A percentile compares a stretch with the other conserved stretches of the same genome.
Conservation (phyloP, 1,284 basidiomycete species). For the Mycosarcoma mackinlayi region DNA sequence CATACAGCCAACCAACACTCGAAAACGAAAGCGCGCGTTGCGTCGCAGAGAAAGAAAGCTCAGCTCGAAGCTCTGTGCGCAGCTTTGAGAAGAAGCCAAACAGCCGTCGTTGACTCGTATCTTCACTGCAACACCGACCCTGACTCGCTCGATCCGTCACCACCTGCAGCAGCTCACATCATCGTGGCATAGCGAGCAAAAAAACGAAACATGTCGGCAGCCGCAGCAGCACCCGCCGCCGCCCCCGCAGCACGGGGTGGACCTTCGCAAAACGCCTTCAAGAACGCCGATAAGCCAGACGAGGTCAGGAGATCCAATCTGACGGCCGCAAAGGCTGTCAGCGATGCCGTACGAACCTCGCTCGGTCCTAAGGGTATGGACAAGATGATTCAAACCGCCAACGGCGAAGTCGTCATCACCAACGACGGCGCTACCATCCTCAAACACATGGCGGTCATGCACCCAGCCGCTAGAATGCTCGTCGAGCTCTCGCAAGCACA, state of each 20-base stretch:
- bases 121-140: too few relatives aligned
- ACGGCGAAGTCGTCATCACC: conserved; percentile 96
- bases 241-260: conserved; percentile 31
- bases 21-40: conserved; percentile 8
- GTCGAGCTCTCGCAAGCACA: conserved; percentile 98
- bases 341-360: conserved; percentile 95
- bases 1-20: conserved; percentile 13
- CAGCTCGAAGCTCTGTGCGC: neutral
- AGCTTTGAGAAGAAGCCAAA: neutral
- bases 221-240: conserved; percentile 35
- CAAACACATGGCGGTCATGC: conserved; percentile 95
- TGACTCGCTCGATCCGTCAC: too few relatives aligned
- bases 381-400: conserved; percentile 99
- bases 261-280: conserved; percentile 62
- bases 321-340: conserved; percentile 78
- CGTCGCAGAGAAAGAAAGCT: neutral
- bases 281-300: conserved; percentile 68
- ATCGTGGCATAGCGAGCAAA: neutral
- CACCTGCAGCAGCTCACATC: too few relatives aligned
- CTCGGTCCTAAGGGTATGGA: conserved; percentile 99
- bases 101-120: neutral
- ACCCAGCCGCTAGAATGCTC: conserved; percentile 95
- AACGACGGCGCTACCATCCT: conserved; percentile 99
- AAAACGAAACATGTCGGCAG: conserved; percentile 36
- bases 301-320: conserved; percentile 67